These are phyloP conservation scores for Quercus suber DNA, from an alignment of 306 rosid genomes.

Conservation along the genomic window DNA sequence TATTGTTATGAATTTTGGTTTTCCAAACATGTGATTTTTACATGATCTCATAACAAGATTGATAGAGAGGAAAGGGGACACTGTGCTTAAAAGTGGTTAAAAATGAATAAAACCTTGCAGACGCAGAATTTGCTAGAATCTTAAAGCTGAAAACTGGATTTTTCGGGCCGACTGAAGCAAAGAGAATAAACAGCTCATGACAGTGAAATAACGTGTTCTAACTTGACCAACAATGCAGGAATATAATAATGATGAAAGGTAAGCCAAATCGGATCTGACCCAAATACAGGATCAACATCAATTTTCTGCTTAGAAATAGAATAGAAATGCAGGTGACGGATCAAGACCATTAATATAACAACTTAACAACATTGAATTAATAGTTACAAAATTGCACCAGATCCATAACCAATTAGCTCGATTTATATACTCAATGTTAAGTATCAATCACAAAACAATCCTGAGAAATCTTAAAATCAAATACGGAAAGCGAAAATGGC, in stretches of 20 bases:
- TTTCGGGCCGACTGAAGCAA: background rate
- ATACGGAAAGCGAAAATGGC: conserved; percentile 11
- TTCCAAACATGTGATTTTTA: too few relatives aligned
- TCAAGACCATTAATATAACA: conserved; percentile 4
- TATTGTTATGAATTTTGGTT: too few relatives aligned
- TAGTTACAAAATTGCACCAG: conserved; percentile 26
- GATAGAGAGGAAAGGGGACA: background rate
- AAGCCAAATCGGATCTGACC: conserved; percentile 39
- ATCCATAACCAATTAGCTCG: conserved; percentile 22
- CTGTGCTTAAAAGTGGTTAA: background rate
- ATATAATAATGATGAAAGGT: background rate
- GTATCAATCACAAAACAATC: conserved; percentile 6
- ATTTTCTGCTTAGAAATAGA: background rate
- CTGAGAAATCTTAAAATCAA: background rate
- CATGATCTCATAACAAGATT: background rate
- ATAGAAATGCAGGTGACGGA: conserved; percentile 25
- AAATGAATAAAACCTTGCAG: background rate
- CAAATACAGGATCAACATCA: conserved; percentile 9
- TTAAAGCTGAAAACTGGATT: background rate
- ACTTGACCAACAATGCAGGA: conserved; percentile 8
- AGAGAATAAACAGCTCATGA: background rate
- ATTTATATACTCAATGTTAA: conserved; percentile 8
- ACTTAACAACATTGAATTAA: conserved; percentile 2
- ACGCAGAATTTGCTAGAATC: background rate
- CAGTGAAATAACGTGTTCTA: background rate